phyloP scores from a whole-genome alignment of 768 basidiomycete species.

The Clitopilus passeckerianus region DNA sequence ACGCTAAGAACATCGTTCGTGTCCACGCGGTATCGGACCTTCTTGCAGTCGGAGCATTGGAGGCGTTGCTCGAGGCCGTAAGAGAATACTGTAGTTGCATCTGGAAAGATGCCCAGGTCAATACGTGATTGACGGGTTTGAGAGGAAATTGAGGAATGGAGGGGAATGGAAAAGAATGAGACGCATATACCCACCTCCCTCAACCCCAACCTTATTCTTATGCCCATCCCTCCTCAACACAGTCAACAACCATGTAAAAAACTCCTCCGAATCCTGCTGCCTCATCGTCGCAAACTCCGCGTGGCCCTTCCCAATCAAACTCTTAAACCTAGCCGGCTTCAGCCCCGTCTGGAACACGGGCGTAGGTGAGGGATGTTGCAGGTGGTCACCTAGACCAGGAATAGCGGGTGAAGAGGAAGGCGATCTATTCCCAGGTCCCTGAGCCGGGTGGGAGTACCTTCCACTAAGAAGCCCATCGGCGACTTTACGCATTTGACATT shows the following conservation, averaged over 20 bases:
- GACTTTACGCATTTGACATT: constrained; percentile 92
- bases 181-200: constrained; percentile 16
- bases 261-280: constrained; percentile 97
- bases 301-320: constrained; percentile 88
- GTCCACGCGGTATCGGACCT: constrained; percentile 82
- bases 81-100: constrained; percentile 73
- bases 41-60: constrained; percentile 72
- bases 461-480: constrained; percentile 92
- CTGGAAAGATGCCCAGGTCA: constrained; percentile 18
- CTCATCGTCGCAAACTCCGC: constrained; percentile 94
- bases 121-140: no score
- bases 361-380: constrained; percentile 25
- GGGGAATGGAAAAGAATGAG: not conserved
- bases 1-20: constrained; percentile 74
- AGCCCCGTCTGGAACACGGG: constrained; percentile 82
- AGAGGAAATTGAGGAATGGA: no score
- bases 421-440: constrained; percentile 11
- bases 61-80: constrained; percentile 87
- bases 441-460: constrained; percentile 71
- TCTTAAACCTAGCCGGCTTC: constrained; percentile 79
- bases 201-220: constrained; percentile 36
- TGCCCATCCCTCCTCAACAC: constrained; percentile 63
- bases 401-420: not conserved
- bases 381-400: not conserved
- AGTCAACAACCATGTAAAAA: constrained; percentile 77